These are phyloP conservation scores for Ascochyta fabae DNA, from an alignment of 2,329 filamentous ascomycete genomes.

Conservation along the genomic window DNA sequence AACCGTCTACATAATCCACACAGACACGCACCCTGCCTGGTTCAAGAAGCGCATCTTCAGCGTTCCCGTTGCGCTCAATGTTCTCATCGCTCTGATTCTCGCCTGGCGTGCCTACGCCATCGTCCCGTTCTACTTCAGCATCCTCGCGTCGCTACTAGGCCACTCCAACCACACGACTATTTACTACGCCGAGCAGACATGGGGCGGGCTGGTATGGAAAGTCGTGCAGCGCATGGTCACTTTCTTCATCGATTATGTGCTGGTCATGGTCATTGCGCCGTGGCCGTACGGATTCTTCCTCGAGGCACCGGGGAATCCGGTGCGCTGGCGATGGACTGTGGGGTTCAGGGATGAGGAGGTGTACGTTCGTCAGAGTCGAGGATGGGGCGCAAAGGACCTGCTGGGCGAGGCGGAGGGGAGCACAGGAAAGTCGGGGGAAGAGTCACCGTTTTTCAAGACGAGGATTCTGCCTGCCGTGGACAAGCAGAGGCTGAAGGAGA, in stretches of 20 bases:
- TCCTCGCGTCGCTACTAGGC: conserved; percentile 70
- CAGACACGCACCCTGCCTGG: conserved; percentile 72
- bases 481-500: conserved; percentile 69
- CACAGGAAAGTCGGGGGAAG: conserved; percentile 56
- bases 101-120: conserved; percentile 72
- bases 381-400: conserved; percentile 70
- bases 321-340: conserved; percentile 73
- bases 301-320: conserved; percentile 68
- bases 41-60: conserved; percentile 85
- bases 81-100: conserved; percentile 69
- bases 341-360: conserved; percentile 83
- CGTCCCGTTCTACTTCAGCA: conserved; percentile 73
- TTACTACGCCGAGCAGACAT: conserved; percentile 58
- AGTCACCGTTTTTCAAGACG: conserved; percentile 64
- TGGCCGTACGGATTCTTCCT: conserved; percentile 62
- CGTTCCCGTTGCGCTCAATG: conserved; percentile 79
- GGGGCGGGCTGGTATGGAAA: conserved; percentile 63
- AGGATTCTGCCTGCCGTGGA: conserved; percentile 73
- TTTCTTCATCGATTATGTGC: conserved; percentile 75
- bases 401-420: conserved; percentile 56
- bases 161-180: conserved; percentile 71
- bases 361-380: conserved; percentile 77
- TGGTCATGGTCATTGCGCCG: conserved; percentile 52
- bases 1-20: conserved; percentile 83
- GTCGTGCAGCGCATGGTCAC: conserved; percentile 66